Evolutionary conservation across 1,139 yeast species (phyloP).

Genomic region (Pichia inconspicua): DNA sequence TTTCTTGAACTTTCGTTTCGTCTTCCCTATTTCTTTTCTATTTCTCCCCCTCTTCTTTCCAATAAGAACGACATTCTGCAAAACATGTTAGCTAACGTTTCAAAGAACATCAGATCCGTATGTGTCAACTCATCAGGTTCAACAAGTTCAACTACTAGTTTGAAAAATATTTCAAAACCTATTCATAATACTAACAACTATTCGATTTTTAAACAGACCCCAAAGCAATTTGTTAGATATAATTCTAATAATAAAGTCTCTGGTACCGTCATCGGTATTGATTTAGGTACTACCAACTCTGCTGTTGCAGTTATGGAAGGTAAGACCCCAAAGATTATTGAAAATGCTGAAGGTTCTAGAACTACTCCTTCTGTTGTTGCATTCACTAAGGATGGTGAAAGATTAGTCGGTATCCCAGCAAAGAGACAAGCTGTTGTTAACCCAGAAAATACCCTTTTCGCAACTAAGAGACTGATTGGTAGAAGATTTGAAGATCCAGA

Average conservation of each 20-base stretch:
- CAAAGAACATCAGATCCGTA: constrained; percentile 27
- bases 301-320: constrained; percentile 99
- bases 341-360: constrained; percentile 98
- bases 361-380: constrained; percentile 99
- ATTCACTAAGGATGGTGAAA: constrained; percentile 92
- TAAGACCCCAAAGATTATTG: constrained; percentile 90
- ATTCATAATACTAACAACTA: neutral
- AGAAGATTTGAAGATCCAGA: constrained; percentile 94
- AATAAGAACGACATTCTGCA: neutral
- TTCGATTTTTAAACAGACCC: neutral
- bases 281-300: constrained; percentile 98
- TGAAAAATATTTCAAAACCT: too few relatives aligned
- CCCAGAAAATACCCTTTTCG: constrained; percentile 95
- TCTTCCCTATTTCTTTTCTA: neutral
- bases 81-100: constrained; percentile 26
- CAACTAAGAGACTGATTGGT: constrained; percentile 98
- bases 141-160: too few relatives aligned
- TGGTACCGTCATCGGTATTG: constrained; percentile 94
- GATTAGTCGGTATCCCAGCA: constrained; percentile 97
- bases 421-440: constrained; percentile 98
- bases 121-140: constrained; percentile 8
- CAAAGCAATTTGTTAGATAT: constrained; percentile 37
- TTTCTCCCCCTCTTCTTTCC: neutral
- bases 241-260: constrained; percentile 46
- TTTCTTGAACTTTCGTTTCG: too few relatives aligned